Evolutionary conservation across 257 asterid species (phyloP).

Genomic region (Solanum bukasovii): DNA sequence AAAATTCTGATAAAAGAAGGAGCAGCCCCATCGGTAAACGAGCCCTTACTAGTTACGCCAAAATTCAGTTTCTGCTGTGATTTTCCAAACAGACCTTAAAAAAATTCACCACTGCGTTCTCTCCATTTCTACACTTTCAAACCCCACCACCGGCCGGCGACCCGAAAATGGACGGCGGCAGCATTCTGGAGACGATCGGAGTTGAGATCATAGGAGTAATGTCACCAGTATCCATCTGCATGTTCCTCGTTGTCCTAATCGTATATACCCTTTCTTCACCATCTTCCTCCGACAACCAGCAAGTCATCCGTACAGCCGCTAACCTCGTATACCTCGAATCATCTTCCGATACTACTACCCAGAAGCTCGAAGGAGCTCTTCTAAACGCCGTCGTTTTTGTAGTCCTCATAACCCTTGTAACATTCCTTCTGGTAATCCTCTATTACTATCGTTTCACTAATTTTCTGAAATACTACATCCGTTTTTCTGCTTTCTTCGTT

Average conservation of each 20-base stretch:
- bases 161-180: conserved; percentile 53
- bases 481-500: conserved; percentile 66
- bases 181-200: conserved; percentile 68
- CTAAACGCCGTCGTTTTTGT: conserved; percentile 75
- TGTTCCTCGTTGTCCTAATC: conserved; percentile 85
- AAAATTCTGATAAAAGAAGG: no score
- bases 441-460: conserved; percentile 82
- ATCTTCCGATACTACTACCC: conserved; percentile 57
- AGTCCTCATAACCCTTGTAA: conserved; percentile 51
- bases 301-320: conserved; percentile 67
- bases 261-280: conserved; percentile 64
- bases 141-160: background rate
- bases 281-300: conserved; percentile 24
- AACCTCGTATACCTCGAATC: conserved; percentile 75
- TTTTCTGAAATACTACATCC: conserved; percentile 69
- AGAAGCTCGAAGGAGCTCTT: conserved; percentile 78
- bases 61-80: background rate
- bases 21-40: background rate
- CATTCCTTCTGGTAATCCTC: conserved; percentile 72
- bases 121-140: background rate
- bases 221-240: conserved; percentile 94
- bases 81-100: background rate
- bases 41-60: background rate
- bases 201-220: conserved; percentile 80
- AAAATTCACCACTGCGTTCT: background rate